Evolutionary conservation across 345 rosid species (phyloP), one percentile per base, ranked within the genome.

Genomic region (Aquilaria malaccensis): DNA sequence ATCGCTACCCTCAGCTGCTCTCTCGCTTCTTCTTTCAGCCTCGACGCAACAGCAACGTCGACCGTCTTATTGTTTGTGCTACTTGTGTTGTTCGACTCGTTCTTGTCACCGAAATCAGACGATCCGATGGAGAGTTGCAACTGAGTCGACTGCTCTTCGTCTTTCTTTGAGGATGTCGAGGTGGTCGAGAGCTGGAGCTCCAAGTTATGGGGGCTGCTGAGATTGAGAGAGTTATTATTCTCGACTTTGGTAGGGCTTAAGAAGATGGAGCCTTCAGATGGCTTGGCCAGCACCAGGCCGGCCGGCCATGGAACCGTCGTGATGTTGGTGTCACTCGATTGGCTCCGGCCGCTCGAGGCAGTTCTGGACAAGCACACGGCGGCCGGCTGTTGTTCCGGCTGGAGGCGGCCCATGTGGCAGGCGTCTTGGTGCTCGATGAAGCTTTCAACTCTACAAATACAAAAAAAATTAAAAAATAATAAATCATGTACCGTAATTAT

Each of bases 381-480:
- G 11, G 74, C 77, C 5, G 77, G 66, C 45, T 70, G 85, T 43
- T 81, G 63, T 45, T 74, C 77, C 32, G 83, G 62, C 45, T 71
- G 70, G 50, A 81, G 70, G 4, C 77, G 78, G 43, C 88, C 81
- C 79, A 84, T 78, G 58, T 70, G 75, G 85, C 98, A 93, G 48
- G 81, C 69, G 66, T 89, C 98, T 80, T 93, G 97, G 61, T 93
- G 98, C 68, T 93, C 95, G n/a, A 93, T 93, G 78, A 93, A 93
- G 65, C 96, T 89, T 82, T 93, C 97, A 59, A 90, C 98, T 79
- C 98, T 93, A 67, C 30, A 52, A 30, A n/a, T 11, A 9, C 9
- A 29, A 47, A 51, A 10, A 2, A 55, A 50, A 11, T 52, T 2
- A 45, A 33, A 15, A 10, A 30, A 47, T 15, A 32, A 4, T 13